Conservation (phyloP, 2,329 filamentous ascomycete genomes). For the Fusarium circinatum region DNA sequence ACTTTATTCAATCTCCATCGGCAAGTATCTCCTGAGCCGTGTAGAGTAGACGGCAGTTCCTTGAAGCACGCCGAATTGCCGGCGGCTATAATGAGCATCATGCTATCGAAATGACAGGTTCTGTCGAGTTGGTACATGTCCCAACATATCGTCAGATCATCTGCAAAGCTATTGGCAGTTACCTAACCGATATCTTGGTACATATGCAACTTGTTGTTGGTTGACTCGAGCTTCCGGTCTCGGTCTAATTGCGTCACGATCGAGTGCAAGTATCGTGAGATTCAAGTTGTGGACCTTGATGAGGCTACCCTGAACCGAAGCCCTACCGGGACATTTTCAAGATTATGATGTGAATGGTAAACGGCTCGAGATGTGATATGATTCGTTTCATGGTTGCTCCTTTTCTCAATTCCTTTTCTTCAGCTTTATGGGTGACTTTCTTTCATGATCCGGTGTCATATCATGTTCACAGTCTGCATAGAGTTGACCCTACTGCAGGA, state of each 20-base stretch:
- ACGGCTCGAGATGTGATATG: too few relatives aligned
- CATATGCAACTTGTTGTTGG: neutral
- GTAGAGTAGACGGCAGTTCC: conserved; percentile 5
- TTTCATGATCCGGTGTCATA: neutral
- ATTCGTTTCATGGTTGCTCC: too few relatives aligned
- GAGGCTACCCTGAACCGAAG: conserved; percentile 1
- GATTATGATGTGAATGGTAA: too few relatives aligned
- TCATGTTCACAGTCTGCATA: neutral
- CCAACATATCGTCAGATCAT: conserved; percentile 29
- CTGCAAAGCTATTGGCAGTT: neutral
- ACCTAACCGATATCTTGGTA: neutral
- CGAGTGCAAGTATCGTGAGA: neutral
- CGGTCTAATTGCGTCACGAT: neutral
- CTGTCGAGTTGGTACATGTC: neutral
- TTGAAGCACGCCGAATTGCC: neutral
- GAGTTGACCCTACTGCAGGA: conserved; percentile 19
- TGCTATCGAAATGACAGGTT: neutral
- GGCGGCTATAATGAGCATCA: conserved; percentile 18
- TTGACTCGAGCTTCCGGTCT: neutral
- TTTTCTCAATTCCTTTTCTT: too few relatives aligned
- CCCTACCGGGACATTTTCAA: too few relatives aligned
- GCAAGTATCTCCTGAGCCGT: neutral
- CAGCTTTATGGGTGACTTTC: too few relatives aligned
- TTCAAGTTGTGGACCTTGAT: neutral
- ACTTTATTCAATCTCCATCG: neutral